Evolutionary conservation across 2,329 filamentous ascomycete genomes (phyloP), one percentile per base, ranked within the genome.

Genomic region (Neonectria magnoliae): DNA sequence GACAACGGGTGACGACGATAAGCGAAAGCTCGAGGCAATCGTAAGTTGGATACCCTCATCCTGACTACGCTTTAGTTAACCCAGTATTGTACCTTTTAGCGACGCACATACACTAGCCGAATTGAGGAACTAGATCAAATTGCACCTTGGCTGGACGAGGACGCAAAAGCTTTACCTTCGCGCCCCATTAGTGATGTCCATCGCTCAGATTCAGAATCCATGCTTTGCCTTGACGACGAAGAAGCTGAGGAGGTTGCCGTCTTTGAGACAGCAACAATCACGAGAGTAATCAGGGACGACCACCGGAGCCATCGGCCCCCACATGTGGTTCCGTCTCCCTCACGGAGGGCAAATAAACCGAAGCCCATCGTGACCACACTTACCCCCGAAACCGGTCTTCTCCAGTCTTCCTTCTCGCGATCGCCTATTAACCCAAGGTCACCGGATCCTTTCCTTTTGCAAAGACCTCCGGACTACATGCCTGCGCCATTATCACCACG

Each of bases 11-110:
- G 90, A 94, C 36, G 94, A 97, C 57, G 96, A 99, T 75, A 90
- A 91, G 78, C 91, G 89, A 70, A 98, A 98, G 79, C 84, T 99
- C 25, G 93, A 98, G 75, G 92, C 93, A 55, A 98, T 99, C 82
- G 93, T 97, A 84, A 87, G 73, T 62, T 64, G 16, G 4, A 27
- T 9, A 20, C 5, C 13, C 3, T 22, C 14, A 33, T 10, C 20
- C 8, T 14, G 11, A 2, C 9, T 38, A 36, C 11, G 57, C 9
- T 62, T 14, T 27, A 22, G 16, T 22, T 54, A 62, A 50, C 60
- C 72, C 52, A 72, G 41, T 45, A 16, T 16, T 3, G 14, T 41
- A 3, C 25, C 10, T 33, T 13, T 8, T 72, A 97, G 93, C 90
- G 93, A 74, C 89, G 91, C 69, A 98, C 95, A 2, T 99, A 99